Evolutionary conservation across 768 basidiomycete genomes (phyloP), one percentile per base, ranked within the genome.

Genomic region (Rhizopogon rudus): DNA sequence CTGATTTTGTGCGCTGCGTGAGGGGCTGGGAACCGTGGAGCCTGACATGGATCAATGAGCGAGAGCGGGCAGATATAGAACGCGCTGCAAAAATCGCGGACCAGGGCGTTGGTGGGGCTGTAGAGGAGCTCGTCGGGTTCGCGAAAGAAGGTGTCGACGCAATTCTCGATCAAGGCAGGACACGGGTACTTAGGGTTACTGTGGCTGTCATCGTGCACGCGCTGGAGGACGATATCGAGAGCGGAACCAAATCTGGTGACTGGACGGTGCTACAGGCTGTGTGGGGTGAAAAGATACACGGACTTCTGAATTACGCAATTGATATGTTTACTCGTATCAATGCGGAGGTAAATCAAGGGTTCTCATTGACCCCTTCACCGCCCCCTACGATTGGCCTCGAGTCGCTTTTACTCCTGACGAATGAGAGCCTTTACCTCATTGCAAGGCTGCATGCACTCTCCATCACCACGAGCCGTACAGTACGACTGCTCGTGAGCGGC

Each of bases 51-150:
- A 88, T 90, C 49, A 74, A 78, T 1, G 81, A 86, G 39, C 73
- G 79, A 28, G 86, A 88, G 53, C 74, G 81, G 10, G 67, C 81
- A 28, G 75, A 79, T 7, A 72, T 91, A 64, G 78, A 79, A 22
- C 79, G 83, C 60, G 73, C 83, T 12, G 87, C 88, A 0, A 69
- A 77, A 25, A 80, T 91, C n/a, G 84, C 81, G 0, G 81, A 88
- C 35, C 82, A 87, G 54, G 88, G 88, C 1, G 63, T 89, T 3
- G 62, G 75, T 0, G 81, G 81, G 17, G 87, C 84, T 1, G 69
- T 88, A 12, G 83, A 85, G 45, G 84, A 88, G 62, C 68, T 91
- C 12, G 55, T 58, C n/a, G 58, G 63, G 25, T 46, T 55, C 13
- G 65, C 65, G 40, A 56, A 57, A 16, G 51, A 28, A 60, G 75